Evolutionary conservation across 2,329 filamentous ascomycete species (phyloP), one percentile per base, ranked within the genome.

Genomic region (Claviceps sp.): DNA sequence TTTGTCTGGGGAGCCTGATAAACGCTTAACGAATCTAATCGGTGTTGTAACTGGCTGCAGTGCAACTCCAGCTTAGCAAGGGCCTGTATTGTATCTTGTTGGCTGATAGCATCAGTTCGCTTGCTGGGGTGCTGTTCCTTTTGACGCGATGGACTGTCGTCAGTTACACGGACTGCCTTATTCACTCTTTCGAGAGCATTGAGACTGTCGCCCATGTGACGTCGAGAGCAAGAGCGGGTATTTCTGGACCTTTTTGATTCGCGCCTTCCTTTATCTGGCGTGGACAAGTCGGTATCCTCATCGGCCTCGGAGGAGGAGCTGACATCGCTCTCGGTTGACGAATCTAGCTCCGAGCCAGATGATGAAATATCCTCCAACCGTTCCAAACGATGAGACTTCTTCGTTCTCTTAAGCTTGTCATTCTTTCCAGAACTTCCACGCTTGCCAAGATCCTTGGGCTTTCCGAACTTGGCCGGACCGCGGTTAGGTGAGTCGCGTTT

Each of bases 21-120:
- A 18, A 26, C 49, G 37, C 9, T 42, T 8, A 54, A n/a, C 5
- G 7, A 49, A n/a, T 49, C 41, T 14, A 54, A 6, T 37, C 51
- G 52, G 16, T 46, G 37, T 20, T 51, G 49, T 24, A 52, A 26
- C 37, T 49, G 46, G 11, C 40, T 26, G 24, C 40, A 54, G 14
- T 42, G 45, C 26, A 48, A 49, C 37, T 54, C 52, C 16, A 54
- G 41, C 24, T 54, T 34, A 8, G 46, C 46, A 49, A 54, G 36
- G n/a, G 46, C 45, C n/a, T 52, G 18, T 4, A 14, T 41, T 18
- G 49, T 18, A 38, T 54, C 49, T 26, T 47, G 34, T 47, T 51
- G 49, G 16, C 7, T 24, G 34, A 13, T 24, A 13, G 41, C 36
- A 40, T 36, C 42, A 3, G 1, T 13, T 5, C 37, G 22, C 16